Percentiles rank a stretch among this genome's conserved stretches.
Conservation (phyloP, 345 rosid genomes). For the Aquilaria sinensis region DNA sequence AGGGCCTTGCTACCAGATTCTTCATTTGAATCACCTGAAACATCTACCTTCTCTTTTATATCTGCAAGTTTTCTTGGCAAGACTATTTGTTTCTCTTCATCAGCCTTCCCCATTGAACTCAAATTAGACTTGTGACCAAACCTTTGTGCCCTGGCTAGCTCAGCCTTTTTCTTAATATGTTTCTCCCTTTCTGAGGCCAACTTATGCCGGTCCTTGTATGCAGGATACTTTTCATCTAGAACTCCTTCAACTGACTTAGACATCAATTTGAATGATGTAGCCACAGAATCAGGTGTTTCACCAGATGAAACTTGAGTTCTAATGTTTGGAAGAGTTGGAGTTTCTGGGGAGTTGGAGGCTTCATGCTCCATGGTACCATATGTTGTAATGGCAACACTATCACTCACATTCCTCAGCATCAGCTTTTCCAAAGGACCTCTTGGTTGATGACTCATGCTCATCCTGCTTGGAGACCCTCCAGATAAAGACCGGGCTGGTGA, state of each 20-base stretch:
- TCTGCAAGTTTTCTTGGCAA: constrained; percentile 77
- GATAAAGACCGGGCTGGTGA: constrained; percentile 74
- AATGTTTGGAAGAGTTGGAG: constrained; percentile 42
- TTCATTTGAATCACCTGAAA: constrained; percentile 33
- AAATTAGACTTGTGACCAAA: constrained; percentile 40
- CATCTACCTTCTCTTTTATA: constrained; percentile 55
- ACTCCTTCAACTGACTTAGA: constrained; percentile 82
- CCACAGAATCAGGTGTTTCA: constrained; percentile 56
- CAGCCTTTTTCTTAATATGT: constrained; percentile 73
- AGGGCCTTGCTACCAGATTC: constrained; percentile 48
- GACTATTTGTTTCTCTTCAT: constrained; percentile 22
- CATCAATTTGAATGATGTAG: constrained; percentile 80
- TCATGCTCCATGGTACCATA: constrained; percentile 75
- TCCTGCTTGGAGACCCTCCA: constrained; percentile 72
- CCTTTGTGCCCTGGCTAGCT: constrained; percentile 67
- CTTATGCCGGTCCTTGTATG: constrained; percentile 88
- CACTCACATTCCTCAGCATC: constrained; percentile 88
- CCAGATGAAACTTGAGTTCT: constrained; percentile 47
- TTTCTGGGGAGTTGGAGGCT: constrained; percentile 50
- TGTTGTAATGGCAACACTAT: constrained; percentile 71
- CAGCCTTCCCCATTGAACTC: constrained; percentile 21
- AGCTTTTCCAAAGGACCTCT: constrained; percentile 87
- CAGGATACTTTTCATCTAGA: constrained; percentile 81
- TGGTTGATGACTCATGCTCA: constrained; percentile 49
- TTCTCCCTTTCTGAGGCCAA: constrained; percentile 88